Evolutionary conservation across 192 early-diverging fungal genomes (phyloP).

Genomic region (Coemansia sp.): DNA sequence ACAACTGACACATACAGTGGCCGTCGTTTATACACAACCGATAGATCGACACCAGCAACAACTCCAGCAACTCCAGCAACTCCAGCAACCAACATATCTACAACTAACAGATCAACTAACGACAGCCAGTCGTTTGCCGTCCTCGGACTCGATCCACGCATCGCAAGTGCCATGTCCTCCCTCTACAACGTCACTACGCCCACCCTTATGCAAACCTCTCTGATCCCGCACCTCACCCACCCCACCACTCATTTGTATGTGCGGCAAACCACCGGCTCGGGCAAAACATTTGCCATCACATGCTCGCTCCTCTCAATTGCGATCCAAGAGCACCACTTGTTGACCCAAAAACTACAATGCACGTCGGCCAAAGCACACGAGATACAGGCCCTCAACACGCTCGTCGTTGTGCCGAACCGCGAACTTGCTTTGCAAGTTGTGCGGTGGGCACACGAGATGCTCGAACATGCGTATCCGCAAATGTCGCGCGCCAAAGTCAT

Average conservation of each 20-base stretch:
- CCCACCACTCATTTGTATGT: slow-evolving; percentile 10
- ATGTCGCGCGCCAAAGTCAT: slow-evolving; percentile 7
- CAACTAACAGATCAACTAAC: neutral
- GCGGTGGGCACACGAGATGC: slow-evolving; percentile 13
- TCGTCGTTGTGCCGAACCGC: slow-evolving; percentile 41
- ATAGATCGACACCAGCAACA: too few species aligned
- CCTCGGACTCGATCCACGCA: slow-evolving; percentile 7
- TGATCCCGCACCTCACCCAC: neutral
- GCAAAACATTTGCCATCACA: slow-evolving; percentile 28
- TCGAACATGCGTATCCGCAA: slow-evolving; percentile 17
- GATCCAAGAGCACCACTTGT: slow-evolving; percentile 7
- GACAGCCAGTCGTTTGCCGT: neutral
- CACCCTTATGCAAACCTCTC: slow-evolving; percentile 8
- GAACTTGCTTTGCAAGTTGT: slow-evolving; percentile 49
- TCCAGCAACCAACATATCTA: neutral
- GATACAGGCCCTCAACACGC: slow-evolving; percentile 9
- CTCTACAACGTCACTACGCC: slow-evolving; percentile 5
- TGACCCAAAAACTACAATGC: neutral
- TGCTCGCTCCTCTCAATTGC: slow-evolving; percentile 17
- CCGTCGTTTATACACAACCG: neutral
- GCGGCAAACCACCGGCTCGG: slow-evolving; percentile 32
- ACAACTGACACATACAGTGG: neutral
- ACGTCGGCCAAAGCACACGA: slow-evolving; percentile 4
- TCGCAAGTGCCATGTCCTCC: slow-evolving; percentile 3
- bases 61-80: neutral